Conservation (phyloP, 2,329 filamentous ascomycete genomes). For the Harringtonia lauricola region DNA sequence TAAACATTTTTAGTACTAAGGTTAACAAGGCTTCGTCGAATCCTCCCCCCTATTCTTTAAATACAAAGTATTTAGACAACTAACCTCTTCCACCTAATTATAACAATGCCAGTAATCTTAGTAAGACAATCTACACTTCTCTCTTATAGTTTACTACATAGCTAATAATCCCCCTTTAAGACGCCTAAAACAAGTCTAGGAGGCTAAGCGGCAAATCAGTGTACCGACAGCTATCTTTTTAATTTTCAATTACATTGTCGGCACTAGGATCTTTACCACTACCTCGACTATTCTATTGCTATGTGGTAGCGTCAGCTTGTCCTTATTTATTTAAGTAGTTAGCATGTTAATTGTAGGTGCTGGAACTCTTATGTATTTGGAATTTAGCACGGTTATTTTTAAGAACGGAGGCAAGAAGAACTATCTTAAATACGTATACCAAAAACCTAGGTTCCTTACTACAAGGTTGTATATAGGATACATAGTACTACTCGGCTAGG, state of each 20-base stretch:
- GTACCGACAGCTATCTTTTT: slow-evolving; percentile 43
- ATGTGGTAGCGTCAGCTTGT: slow-evolving; percentile 49
- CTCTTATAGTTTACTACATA: no score
- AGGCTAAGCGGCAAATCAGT: slow-evolving; percentile 44
- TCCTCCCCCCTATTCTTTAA: no score
- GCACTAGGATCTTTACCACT: slow-evolving; percentile 56
- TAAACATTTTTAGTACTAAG: no score
- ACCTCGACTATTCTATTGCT: slow-evolving; percentile 45
- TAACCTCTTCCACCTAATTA: no score
- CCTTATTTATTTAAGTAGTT: slow-evolving; percentile 51
- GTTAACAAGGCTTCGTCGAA: no score
- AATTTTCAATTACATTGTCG: slow-evolving; percentile 56
- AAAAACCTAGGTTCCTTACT: slow-evolving; percentile 47
- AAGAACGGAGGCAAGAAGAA: slow-evolving; percentile 57
- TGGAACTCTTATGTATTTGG: slow-evolving; percentile 54
- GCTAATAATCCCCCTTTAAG: slow-evolving; percentile 9
- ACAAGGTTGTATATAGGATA: slow-evolving; percentile 52
- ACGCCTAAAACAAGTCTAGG: slow-evolving; percentile 26
- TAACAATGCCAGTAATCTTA: no score
- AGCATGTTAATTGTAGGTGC: slow-evolving; percentile 51
- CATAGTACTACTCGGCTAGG: slow-evolving; percentile 53
- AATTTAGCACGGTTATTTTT: slow-evolving; percentile 55
- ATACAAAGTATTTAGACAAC: no score
- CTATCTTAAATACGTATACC: slow-evolving; percentile 55
- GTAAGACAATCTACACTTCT: no score